Conservation (phyloP, 306 rosid genomes). For the Castanea mollissima region DNA sequence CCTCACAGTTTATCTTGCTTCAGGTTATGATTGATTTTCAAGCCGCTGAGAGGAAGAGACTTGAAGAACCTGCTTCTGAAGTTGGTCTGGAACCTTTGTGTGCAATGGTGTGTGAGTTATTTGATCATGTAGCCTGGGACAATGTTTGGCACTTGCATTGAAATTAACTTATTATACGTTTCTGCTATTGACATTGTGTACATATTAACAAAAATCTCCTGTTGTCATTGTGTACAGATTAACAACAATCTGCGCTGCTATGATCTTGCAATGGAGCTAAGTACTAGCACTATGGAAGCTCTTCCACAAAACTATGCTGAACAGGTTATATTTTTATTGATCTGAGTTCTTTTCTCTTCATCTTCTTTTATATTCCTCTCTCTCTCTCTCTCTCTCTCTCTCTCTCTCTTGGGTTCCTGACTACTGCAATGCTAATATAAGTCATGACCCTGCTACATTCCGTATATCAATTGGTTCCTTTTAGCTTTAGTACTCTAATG, state of each 20-base stretch:
- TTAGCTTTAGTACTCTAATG: neutral
- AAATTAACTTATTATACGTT: conserved; percentile 16
- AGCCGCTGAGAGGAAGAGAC: conserved; percentile 88
- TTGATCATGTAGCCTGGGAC: conserved; percentile 10
- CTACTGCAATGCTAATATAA: no score
- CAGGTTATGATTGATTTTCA: conserved; percentile 99
- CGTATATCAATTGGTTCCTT: neutral
- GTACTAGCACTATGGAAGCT: conserved; percentile 86
- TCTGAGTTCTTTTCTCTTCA: conserved; percentile 24
- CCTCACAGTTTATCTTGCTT: conserved; percentile 9
- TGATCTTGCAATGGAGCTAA: conserved; percentile 95
- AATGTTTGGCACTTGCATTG: conserved; percentile 14
- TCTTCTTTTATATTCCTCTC: neutral
- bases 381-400: no score
- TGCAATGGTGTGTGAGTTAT: conserved; percentile 73
- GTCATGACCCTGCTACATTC: no score
- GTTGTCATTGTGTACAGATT: conserved; percentile 47
- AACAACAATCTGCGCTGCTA: conserved; percentile 98
- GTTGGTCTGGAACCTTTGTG: conserved; percentile 90
- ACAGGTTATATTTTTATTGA: conserved; percentile 58
- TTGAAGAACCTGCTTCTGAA: conserved; percentile 95
- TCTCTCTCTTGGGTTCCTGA: no score
- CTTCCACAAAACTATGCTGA: conserved; percentile 90
- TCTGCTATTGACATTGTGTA: conserved; percentile 8
- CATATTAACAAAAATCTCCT: conserved; percentile 79